Evolutionary conservation across 2,329 filamentous ascomycete genomes (phyloP).

Genomic region (Endoconidiophora polonica): DNA sequence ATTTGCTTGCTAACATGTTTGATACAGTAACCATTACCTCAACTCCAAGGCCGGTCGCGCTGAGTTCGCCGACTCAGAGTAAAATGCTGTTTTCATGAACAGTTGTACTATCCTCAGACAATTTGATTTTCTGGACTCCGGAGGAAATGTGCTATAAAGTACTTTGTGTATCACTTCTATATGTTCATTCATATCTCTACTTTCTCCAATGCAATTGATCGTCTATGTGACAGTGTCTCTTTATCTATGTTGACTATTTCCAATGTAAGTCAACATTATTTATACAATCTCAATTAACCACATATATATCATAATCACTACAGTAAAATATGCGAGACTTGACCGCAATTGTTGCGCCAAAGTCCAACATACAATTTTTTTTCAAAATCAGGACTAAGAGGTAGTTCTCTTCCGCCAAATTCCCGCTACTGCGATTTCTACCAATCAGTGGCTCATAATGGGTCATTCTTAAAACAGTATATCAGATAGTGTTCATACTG

Average conservation of each 20-base stretch:
- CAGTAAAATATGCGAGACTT: no score
- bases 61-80: slow-evolving; percentile 26
- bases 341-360: no score
- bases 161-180: slow-evolving; percentile 13
- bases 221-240: not conserved
- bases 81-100: slow-evolving; percentile 13
- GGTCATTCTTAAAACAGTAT: slow-evolving; percentile 1
- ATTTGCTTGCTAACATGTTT: not conserved
- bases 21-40: slow-evolving; percentile 55
- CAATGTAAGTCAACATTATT: not conserved
- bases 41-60: slow-evolving; percentile 62
- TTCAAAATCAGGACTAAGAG: no score
- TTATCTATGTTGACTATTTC: not conserved
- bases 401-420: no score
- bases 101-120: not conserved
- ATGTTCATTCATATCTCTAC: not conserved
- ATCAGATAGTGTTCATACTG: not conserved
- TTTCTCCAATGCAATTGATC: not conserved
- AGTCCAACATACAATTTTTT: no score
- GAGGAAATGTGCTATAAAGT: slow-evolving; percentile 7
- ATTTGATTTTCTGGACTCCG: not conserved
- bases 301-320: no score
- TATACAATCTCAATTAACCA: no score
- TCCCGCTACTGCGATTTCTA: not conserved
- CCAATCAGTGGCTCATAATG: slow-evolving; percentile 4